Evolutionary conservation across 2,329 filamentous ascomycete genomes (phyloP), one percentile per base, ranked within the genome.

Genomic region (Ophiocordyceps camponoti-rufipedis): DNA sequence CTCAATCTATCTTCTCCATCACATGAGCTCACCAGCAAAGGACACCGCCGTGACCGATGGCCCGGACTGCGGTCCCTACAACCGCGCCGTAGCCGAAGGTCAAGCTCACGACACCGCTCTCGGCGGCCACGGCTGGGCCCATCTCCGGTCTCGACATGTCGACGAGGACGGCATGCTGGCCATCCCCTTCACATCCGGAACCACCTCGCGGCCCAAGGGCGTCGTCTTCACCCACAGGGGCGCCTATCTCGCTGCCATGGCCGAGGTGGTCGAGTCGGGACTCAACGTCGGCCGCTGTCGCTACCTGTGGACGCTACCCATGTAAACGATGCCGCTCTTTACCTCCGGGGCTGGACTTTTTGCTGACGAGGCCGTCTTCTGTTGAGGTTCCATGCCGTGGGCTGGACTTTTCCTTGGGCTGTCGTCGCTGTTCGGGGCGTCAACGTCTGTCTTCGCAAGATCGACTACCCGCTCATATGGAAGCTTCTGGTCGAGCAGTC

Each of bases 391-490:
- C 78, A 82, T 54, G 76, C 78, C 31, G 66, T 78, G 44, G 78
- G 73, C n/a, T 91, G 85, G 85, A 88, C 85, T 1, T 93, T 89
- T 55, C 86, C 86, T 0, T 94, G 88, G 91, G 75, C 88, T 1
- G 74, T 95, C n/a, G 93, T 86, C 11, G 86, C 87, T 1, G 87
- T 91, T 5, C 73, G 91, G 49, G 91, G 89, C n/a, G 93, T 89
- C 3, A 87, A 96, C 61, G 87, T 94, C 59, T 95, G 88, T 55
- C 69, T 98, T 16, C 76, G 91, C 49, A 96, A 94, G 67, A 85
- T 98, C 51, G 87, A 96, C 63, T 98, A 98, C 58, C 78, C 85
- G 0, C 70, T 89, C 48, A 94, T 98, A 48, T 98, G 91, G 91
- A 74, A 75, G 43, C 66, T 98, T 4, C 67, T 98, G 32, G 93